A percentile compares a stretch with the other conserved stretches of the same genome.
phyloP scores from a whole-genome alignment of 2,329 filamentous ascomycete species.

The Aspergillus spinulosporus region DNA sequence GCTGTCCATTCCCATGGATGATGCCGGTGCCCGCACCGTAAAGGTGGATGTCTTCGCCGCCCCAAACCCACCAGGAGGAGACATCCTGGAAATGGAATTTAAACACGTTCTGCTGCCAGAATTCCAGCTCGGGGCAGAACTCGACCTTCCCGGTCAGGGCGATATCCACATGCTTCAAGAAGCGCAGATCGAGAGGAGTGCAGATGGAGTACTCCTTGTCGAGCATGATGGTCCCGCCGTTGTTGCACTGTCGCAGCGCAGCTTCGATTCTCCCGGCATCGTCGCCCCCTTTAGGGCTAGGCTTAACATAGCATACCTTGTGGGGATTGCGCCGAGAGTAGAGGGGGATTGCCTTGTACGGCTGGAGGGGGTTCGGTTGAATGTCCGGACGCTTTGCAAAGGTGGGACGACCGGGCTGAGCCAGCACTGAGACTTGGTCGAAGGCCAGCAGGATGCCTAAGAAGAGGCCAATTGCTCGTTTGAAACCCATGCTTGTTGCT shows the following conservation, averaged over 20 bases:
- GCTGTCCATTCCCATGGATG: constrained; percentile 64
- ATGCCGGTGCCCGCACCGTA: constrained; percentile 59
- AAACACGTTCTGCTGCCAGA: constrained; percentile 67
- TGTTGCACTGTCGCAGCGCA: constrained; percentile 60
- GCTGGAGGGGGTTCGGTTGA: not conserved
- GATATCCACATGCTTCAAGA: constrained; percentile 63
- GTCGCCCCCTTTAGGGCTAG: not conserved
- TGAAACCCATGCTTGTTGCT: not conserved
- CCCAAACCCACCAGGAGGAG: constrained; percentile 66
- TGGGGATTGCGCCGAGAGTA: not conserved
- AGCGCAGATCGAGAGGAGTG: constrained; percentile 65
- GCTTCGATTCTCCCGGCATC: constrained; percentile 44
- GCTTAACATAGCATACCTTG: constrained; percentile 5
- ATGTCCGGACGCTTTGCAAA: not conserved
- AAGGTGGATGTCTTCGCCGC: constrained; percentile 66
- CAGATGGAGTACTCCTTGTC: constrained; percentile 61
- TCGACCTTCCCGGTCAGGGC: constrained; percentile 56
- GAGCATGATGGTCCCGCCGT: constrained; percentile 64
- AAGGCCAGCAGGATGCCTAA: not conserved
- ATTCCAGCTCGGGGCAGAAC: constrained; percentile 66
- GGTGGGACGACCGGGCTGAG: not conserved
- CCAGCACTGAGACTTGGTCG: not conserved
- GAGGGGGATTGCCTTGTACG: constrained; percentile 6
- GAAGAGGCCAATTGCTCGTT: not conserved
- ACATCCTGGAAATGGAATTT: constrained; percentile 65